Evolutionary conservation across 2,329 filamentous ascomycete species (phyloP).

Genomic region (Monilinia fructicola): DNA sequence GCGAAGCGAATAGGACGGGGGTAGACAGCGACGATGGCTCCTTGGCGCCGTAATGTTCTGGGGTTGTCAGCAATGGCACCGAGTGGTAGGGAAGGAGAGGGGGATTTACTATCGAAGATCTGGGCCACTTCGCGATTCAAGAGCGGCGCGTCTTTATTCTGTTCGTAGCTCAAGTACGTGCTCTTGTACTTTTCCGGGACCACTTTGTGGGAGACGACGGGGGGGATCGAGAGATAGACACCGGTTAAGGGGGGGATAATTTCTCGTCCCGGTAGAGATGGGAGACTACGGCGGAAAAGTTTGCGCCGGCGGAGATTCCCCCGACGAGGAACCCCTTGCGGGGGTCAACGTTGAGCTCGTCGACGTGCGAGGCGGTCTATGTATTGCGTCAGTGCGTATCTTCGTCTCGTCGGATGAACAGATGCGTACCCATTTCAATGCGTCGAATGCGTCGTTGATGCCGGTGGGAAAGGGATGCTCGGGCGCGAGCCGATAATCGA

Average conservation of each 20-base stretch:
- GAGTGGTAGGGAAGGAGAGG: no score
- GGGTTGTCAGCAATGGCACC: background rate
- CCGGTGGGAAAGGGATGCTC: slow-evolving; percentile 48
- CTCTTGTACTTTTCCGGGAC: slow-evolving; percentile 43
- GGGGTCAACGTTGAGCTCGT: slow-evolving; percentile 43
- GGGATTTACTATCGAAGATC: slow-evolving; percentile 34
- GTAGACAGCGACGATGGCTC: slow-evolving; percentile 37
- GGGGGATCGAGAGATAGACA: slow-evolving; percentile 47
- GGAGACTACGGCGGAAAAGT: slow-evolving; percentile 43
- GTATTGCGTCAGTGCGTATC: background rate
- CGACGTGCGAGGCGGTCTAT: slow-evolving; percentile 20
- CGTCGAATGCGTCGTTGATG: slow-evolving; percentile 48
- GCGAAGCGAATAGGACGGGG: slow-evolving; percentile 41
- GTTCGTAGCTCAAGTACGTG: slow-evolving; percentile 44
- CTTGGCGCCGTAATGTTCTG: slow-evolving; percentile 2
- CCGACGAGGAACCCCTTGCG: slow-evolving; percentile 50
- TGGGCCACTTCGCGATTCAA: slow-evolving; percentile 38
- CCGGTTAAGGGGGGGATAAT: slow-evolving; percentile 49
- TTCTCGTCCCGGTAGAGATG: slow-evolving; percentile 46
- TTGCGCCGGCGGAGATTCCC: slow-evolving; percentile 49
- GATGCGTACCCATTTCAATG: slow-evolving; percentile 45
- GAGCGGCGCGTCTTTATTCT: slow-evolving; percentile 45
- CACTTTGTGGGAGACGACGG: background rate
- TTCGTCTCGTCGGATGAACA: background rate
- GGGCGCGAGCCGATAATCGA: slow-evolving; percentile 48